A percentile compares a stretch with the other conserved stretches of the same genome.
Conservation (phyloP, 2,329 filamentous ascomycete genomes). For the Lasiodiplodia hormozganensis region DNA sequence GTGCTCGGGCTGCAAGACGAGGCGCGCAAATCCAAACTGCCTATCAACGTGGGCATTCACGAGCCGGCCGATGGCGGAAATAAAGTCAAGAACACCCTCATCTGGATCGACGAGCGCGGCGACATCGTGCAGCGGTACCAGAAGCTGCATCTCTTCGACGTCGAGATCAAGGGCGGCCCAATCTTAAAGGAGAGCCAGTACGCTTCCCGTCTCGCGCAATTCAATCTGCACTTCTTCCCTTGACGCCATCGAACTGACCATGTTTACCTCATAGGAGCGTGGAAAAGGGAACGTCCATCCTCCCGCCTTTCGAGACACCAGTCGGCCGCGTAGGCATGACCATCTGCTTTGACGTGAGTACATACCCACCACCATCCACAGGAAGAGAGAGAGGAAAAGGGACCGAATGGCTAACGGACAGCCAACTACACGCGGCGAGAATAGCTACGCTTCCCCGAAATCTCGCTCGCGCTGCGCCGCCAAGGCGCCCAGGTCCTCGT, state of each 20-base stretch:
- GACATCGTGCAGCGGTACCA: conserved; percentile 73
- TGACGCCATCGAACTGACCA: not conserved
- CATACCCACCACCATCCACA: not conserved
- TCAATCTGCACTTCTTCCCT: not conserved
- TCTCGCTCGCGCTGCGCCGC: conserved; percentile 69
- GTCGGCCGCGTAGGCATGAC: conserved; percentile 78
- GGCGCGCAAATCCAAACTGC: conserved; percentile 68
- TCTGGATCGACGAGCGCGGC: conserved; percentile 71
- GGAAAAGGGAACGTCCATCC: conserved; percentile 69
- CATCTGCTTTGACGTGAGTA: conserved; percentile 84
- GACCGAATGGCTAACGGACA: not conserved
- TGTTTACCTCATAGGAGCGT: conserved; percentile 57
- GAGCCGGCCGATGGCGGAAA: conserved; percentile 64
- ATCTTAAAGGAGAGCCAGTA: conserved; percentile 66
- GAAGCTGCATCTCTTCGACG: conserved; percentile 91
- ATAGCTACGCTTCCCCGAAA: conserved; percentile 78
- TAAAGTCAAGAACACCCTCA: conserved; percentile 67
- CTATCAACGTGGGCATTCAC: conserved; percentile 88
- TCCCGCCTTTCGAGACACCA: conserved; percentile 73
- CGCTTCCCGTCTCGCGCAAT: conserved; percentile 31
- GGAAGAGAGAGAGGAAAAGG: not conserved
- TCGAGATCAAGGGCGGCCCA: conserved; percentile 64
- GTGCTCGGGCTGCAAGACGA: conserved; percentile 75
- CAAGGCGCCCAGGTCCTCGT: conserved; percentile 77
- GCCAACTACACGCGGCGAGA: not conserved